These are phyloP conservation scores for Tetracentron sinense DNA, from an alignment of 164 flowering plant species.

Conservation along the genomic window DNA sequence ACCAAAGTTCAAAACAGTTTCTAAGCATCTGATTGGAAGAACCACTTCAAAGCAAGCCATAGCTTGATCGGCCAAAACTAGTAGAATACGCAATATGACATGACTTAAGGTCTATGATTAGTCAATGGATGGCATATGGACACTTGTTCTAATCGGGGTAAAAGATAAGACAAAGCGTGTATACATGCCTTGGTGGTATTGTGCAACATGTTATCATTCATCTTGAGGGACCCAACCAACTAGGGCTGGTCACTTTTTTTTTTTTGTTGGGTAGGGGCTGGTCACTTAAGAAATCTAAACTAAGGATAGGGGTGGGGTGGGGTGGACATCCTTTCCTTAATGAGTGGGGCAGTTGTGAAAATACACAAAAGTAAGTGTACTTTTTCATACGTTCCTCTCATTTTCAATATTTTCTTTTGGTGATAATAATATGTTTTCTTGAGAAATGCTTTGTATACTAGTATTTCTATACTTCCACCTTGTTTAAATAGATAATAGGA, in stretches of 20 bases:
- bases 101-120: neutral
- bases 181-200: neutral
- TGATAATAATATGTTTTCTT: too few species aligned
- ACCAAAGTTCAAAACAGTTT: neutral
- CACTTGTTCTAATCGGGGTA: neutral
- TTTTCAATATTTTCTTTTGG: too few species aligned
- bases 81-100: neutral
- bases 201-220: conserved; percentile 5
- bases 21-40: neutral
- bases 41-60: neutral
- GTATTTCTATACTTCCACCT: too few species aligned
- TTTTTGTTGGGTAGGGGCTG: too few species aligned
- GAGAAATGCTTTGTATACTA: too few species aligned
- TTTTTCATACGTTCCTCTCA: neutral
- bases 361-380: conserved; percentile 1
- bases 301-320: too few species aligned
- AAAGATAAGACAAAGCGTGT: neutral
- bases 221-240: neutral
- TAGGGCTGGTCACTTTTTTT: neutral
- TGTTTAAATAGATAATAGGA: too few species aligned
- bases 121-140: neutral
- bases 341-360: conserved; percentile 5
- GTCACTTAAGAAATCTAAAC: neutral
- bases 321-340: conserved; percentile 7
- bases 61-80: too few species aligned